A percentile compares a stretch with the other conserved stretches of the same genome.
These are phyloP conservation scores for Corymbia calophylla DNA, from an alignment of 441 rosid genomes.

Conservation along the genomic window DNA sequence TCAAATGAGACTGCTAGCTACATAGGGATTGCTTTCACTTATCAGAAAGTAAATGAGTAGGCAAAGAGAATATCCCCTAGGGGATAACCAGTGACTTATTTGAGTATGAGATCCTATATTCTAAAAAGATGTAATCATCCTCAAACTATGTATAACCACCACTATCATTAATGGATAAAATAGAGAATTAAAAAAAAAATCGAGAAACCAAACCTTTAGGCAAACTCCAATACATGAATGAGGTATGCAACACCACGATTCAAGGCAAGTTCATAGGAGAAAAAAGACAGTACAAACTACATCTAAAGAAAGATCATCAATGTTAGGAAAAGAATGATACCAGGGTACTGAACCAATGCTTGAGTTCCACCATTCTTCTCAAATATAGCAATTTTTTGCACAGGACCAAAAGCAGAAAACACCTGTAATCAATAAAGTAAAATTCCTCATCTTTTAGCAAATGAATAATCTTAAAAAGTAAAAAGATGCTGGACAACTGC, in stretches of 20 bases:
- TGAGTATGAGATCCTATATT: not conserved
- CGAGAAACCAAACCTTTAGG: not conserved
- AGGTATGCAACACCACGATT: not conserved
- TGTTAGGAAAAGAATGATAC: conserved; percentile 28
- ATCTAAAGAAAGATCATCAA: not conserved
- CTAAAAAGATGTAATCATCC: not conserved
- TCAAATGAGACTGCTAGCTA: not conserved
- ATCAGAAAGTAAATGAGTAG: not conserved
- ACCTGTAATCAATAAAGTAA: conserved; percentile 35
- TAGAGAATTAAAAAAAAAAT: not conserved
- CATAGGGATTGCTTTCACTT: not conserved
- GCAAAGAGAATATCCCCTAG: not conserved
- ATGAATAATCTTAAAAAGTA: not conserved
- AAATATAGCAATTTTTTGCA: conserved; percentile 94
- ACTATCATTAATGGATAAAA: not conserved
- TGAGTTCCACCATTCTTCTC: conserved; percentile 98
- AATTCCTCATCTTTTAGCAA: not conserved
- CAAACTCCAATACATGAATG: not conserved
- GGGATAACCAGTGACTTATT: not conserved
- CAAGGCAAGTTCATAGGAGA: not conserved
- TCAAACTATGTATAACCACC: not conserved
- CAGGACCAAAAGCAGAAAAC: conserved; percentile 88
- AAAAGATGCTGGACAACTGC: conserved; percentile 10
- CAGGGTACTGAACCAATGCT: conserved; percentile 89
- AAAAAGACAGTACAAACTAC: not conserved